Conservation (phyloP, 257 asterid species). For the Nicotiana otophora region DNA sequence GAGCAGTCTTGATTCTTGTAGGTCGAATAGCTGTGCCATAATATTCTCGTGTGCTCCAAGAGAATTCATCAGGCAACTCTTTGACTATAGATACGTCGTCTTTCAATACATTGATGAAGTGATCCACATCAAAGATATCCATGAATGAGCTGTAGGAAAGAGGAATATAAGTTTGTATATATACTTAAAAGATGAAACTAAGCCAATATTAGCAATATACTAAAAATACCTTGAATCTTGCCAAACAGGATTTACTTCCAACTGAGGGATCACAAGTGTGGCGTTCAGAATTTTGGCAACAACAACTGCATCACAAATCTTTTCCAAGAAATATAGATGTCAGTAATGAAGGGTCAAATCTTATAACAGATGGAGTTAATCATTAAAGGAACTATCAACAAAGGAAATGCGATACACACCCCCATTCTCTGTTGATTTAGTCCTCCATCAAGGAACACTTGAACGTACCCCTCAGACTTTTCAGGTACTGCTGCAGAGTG, state of each 20-base stretch:
- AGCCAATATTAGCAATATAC: neutral
- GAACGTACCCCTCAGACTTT: constrained; percentile 75
- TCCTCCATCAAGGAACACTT: constrained; percentile 96
- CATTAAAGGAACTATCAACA: neutral
- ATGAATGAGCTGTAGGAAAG: constrained; percentile 56
- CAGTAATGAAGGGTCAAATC: neutral
- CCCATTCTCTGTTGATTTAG: constrained; percentile 98
- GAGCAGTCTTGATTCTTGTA: constrained; percentile 85
- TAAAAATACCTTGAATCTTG: constrained; percentile 78
- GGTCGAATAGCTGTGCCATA: constrained; percentile 87
- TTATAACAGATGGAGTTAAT: neutral
- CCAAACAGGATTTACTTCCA: constrained; percentile 97
- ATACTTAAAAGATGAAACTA: neutral
- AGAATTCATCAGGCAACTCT: constrained; percentile 82
- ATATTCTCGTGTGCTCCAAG: constrained; percentile 96
- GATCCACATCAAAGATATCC: constrained; percentile 97
- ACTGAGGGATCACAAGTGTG: constrained; percentile 86
- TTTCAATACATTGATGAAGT: constrained; percentile 78
- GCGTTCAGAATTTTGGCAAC: constrained; percentile 95
- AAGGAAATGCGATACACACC: constrained; percentile 29
- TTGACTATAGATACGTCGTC: constrained; percentile 68
- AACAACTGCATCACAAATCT: constrained; percentile 99
- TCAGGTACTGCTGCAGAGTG: constrained; percentile 51
- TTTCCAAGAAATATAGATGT: constrained; percentile 11
- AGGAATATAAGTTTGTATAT: neutral